Evolutionary conservation across 2,329 filamentous ascomycete genomes (phyloP), one percentile per base, ranked within the genome.

Genomic region (Xylariaceae sp.): DNA sequence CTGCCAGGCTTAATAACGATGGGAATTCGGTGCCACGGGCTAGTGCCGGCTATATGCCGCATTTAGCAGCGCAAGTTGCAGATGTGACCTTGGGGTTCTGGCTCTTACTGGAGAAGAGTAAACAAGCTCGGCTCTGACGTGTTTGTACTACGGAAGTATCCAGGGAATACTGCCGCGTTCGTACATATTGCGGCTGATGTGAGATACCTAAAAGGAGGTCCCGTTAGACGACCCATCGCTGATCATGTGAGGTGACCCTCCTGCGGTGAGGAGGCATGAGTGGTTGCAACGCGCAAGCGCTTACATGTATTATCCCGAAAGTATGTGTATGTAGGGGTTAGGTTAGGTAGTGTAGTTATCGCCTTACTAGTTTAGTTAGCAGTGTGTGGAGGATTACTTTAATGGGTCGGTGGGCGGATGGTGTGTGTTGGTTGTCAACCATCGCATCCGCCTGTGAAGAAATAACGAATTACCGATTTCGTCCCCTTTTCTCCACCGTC

Each of bases 121-220:
- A 26, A 4, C 32, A 37, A 14, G 5, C 32, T 37, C 32, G 32
- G 32, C 32, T 56, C 54, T 58, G 48, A 54, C 57, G 56, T 48
- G 45, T 19, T 57, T 52, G 54, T 60, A 56, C 60, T 46, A 57
- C 40, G 18, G 20, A 60, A 56, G 54, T 57, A 57, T 43, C 20
- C 40, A 19, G 29, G 21, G 16, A 7, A 21, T 4, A 19, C 21
- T n/a, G 16, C 14, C 46, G 1, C 19, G 45, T 37, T 37, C 23
- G 44, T 48, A 53, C 54, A 48, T 50, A 41, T 57, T 62, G 59
- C 59, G 59, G 59, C 59, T 62, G 59, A 62, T 62, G 59, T 62
- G 59, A 60, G 57, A 56, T n/a, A n/a, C n/a, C n/a, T n/a, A n/a
- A 48, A 62, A 50, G 44, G 54, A 55, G 57, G 54, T 60, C 48